Conservation (phyloP, 352 stramenopile genomes). For the Vaucheria bursata region DNA sequence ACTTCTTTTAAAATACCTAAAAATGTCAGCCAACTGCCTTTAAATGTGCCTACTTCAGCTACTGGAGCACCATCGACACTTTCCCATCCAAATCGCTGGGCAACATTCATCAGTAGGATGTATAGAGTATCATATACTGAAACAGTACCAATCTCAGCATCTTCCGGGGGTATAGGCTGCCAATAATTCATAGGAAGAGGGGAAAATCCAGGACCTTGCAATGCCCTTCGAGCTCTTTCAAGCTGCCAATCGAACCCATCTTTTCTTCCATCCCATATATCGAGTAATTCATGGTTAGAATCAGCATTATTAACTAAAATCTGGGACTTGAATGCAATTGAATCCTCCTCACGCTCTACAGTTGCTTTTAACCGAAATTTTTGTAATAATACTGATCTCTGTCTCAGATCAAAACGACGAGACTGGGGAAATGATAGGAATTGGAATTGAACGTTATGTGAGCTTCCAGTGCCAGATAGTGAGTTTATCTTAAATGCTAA, state of each 20-base stretch:
- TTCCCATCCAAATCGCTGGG: slow-evolving; percentile 31
- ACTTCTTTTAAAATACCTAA: too few relatives aligned
- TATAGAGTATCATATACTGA: slow-evolving; percentile 29
- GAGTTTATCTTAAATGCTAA: too few relatives aligned
- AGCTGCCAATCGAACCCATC: slow-evolving; percentile 50
- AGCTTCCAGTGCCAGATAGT: too few relatives aligned
- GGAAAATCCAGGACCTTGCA: slow-evolving; percentile 14
- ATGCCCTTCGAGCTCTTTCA: slow-evolving; percentile 33
- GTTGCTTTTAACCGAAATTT: too few relatives aligned
- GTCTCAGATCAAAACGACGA: too few relatives aligned
- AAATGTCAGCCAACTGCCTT: slow-evolving; percentile 36
- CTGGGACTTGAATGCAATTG: too few relatives aligned
- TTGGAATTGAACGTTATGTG: too few relatives aligned
- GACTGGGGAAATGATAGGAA: too few relatives aligned
- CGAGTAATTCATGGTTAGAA: too few relatives aligned
- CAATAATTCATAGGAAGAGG: slow-evolving; percentile 47
- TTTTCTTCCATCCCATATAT: slow-evolving; percentile 38
- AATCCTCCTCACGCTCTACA: too few relatives aligned
- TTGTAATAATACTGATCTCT: too few relatives aligned
- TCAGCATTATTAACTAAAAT: too few relatives aligned
- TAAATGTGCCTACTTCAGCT: slow-evolving; percentile 45
- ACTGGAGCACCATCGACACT: slow-evolving; percentile 44
- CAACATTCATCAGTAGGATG: slow-evolving; percentile 44
- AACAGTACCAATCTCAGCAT: not conserved
- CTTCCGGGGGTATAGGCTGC: slow-evolving; percentile 14